Conservation (phyloP, 2,329 filamentous ascomycete genomes). For the Penicillium hordei region DNA sequence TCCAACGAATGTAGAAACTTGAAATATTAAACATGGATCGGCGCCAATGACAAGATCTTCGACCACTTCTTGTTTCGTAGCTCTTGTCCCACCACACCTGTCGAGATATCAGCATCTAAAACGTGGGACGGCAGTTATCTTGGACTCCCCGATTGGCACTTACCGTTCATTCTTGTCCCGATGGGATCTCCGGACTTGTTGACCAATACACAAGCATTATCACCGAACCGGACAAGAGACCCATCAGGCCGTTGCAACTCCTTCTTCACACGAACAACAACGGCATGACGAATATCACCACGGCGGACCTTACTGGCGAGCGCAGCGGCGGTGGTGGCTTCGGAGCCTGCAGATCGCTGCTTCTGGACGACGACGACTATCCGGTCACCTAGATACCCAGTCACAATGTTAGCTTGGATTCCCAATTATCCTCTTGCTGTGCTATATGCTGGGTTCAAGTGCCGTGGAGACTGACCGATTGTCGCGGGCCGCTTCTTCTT, state of each 20-base stretch:
- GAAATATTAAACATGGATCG: constrained; percentile 66
- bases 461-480: constrained; percentile 65
- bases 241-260: constrained; percentile 85
- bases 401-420: neutral
- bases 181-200: constrained; percentile 97
- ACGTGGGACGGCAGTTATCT: neutral
- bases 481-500: constrained; percentile 82
- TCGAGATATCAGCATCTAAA: constrained; percentile 26
- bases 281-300: constrained; percentile 93
- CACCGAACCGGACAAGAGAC: constrained; percentile 87
- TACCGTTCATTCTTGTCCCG: constrained; percentile 82
- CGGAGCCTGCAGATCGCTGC: constrained; percentile 74
- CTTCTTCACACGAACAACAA: constrained; percentile 89
- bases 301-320: constrained; percentile 91
- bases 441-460: neutral
- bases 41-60: constrained; percentile 94
- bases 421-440: neutral
- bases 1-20: constrained; percentile 22
- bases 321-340: constrained; percentile 69
- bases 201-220: constrained; percentile 96
- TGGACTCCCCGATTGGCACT: constrained; percentile 26
- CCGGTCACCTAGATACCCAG: constrained; percentile 69
- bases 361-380: constrained; percentile 98
- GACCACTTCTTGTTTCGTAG: constrained; percentile 93
- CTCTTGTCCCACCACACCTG: constrained; percentile 83